phyloP scores from a whole-genome alignment of 2,329 filamentous ascomycete species.

The Pseudonectria foliicola region DNA sequence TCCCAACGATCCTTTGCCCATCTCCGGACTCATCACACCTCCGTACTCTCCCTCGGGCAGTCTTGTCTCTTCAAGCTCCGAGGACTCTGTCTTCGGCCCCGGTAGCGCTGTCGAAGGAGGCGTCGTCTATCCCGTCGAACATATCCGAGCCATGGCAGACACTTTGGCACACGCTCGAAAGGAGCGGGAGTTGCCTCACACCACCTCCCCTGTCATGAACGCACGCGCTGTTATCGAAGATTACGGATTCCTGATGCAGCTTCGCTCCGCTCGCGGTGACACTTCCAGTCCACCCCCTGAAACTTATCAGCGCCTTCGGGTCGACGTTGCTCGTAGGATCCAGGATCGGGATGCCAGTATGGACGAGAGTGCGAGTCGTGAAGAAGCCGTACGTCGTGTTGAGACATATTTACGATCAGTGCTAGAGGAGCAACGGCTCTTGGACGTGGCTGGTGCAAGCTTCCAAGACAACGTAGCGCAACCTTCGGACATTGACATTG shows the following conservation, averaged over 20 bases:
- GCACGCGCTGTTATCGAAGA: constrained; percentile 24
- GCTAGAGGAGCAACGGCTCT: constrained; percentile 15
- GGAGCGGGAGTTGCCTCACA: constrained; percentile 26
- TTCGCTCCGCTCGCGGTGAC: constrained; percentile 21
- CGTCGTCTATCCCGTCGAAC: constrained; percentile 5
- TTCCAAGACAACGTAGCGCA: constrained; percentile 1
- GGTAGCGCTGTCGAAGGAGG: neutral
- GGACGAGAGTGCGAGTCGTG: constrained; percentile 10
- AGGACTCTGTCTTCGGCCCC: neutral
- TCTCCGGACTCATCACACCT: constrained; percentile 9
- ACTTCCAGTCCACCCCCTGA: constrained; percentile 6
- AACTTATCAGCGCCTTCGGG: constrained; percentile 18
- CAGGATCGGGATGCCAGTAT: constrained; percentile 26
- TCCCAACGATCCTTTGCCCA: neutral
- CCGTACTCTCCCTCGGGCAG: constrained; percentile 15
- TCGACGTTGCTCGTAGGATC: constrained; percentile 29
- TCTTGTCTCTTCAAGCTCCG: neutral
- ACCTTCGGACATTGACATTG: constrained; percentile 3
- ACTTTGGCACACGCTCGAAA: constrained; percentile 25
- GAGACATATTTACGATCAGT: constrained; percentile 20
- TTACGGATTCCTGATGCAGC: constrained; percentile 21
- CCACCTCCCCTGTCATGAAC: constrained; percentile 20
- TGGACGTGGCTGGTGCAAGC: constrained; percentile 5
- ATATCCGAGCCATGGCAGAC: constrained; percentile 25
- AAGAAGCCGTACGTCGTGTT: constrained; percentile 18